Conservation (phyloP, 495 filamentous ascomycete genomes). For the Elasticomyces elasticus region DNA sequence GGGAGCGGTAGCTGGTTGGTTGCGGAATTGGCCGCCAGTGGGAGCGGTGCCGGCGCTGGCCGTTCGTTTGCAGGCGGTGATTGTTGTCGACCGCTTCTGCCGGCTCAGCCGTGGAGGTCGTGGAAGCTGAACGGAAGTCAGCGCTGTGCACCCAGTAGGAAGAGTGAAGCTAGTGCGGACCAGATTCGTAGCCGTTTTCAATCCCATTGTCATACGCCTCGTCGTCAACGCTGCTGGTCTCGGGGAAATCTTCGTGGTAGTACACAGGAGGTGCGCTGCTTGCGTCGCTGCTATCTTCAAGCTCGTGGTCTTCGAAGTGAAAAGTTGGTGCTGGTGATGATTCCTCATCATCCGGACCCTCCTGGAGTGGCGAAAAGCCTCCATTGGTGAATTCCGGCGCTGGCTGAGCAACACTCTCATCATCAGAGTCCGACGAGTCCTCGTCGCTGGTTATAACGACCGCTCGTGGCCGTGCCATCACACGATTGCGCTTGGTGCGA, state of each 20-base stretch:
- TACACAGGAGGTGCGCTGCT: not conserved
- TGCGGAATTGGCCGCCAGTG: not conserved
- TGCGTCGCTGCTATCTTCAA: not conserved
- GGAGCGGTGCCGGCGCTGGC: not conserved
- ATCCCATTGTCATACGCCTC: slow-evolving; percentile 6
- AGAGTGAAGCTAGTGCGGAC: slow-evolving; percentile 2
- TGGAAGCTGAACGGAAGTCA: not conserved
- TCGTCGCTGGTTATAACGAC: slow-evolving; percentile 10
- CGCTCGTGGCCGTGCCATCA: not conserved
- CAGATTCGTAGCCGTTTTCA: not conserved
- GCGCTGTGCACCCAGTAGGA: not conserved
- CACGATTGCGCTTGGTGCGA: slow-evolving; percentile 4
- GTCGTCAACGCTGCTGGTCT: not conserved
- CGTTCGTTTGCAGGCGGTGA: not conserved
- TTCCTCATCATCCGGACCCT: not conserved
- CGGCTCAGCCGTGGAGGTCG: not conserved
- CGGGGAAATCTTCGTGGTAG: not conserved
- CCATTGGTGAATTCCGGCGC: not conserved
- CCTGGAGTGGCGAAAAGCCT: slow-evolving; percentile 11
- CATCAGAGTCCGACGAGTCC: slow-evolving; percentile 7
- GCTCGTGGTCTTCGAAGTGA: not conserved
- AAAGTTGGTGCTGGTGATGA: not conserved
- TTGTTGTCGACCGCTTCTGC: not conserved
- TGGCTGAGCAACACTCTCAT: slow-evolving; percentile 6
- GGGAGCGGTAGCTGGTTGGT: not conserved